Conservation (phyloP, 495 filamentous ascomycete species). For the Aspergillus hancockii region DNA sequence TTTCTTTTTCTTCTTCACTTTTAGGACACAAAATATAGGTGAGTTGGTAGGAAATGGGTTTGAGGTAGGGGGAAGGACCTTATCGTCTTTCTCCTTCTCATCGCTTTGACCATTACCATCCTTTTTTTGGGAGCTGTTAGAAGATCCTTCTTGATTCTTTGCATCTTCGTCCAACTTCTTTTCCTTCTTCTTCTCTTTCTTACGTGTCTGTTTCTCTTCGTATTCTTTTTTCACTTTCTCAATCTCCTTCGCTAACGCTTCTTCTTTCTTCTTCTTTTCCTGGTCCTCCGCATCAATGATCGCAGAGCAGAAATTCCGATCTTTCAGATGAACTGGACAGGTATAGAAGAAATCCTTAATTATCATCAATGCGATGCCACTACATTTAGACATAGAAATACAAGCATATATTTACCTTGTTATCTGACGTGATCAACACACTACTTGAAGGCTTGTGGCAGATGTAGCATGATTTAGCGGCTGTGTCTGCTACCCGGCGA, state of each 20-base stretch:
- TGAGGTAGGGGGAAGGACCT: slow-evolving; percentile 30
- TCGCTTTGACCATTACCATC: slow-evolving; percentile 13
- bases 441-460: slow-evolving; percentile 87
- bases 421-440: slow-evolving; percentile 87
- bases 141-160: slow-evolving; percentile 17
- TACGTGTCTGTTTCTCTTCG: slow-evolving; percentile 42
- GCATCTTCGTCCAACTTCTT: slow-evolving; percentile 38
- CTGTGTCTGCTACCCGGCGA: slow-evolving; percentile 82
- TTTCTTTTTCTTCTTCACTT: background rate
- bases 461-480: slow-evolving; percentile 79
- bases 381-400: slow-evolving; percentile 1
- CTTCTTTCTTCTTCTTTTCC: slow-evolving; percentile 65
- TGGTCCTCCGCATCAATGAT: slow-evolving; percentile 75
- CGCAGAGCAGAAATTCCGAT: slow-evolving; percentile 76
- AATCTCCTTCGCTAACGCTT: slow-evolving; percentile 68
- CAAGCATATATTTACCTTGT: slow-evolving; percentile 61
- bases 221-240: slow-evolving; percentile 68
- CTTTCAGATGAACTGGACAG: slow-evolving; percentile 81
- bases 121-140: background rate
- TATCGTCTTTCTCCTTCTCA: slow-evolving; percentile 59
- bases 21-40: background rate
- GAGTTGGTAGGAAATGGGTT: background rate
- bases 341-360: slow-evolving; percentile 90
- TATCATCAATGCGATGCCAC: slow-evolving; percentile 2
- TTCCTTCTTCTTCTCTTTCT: slow-evolving; percentile 48